Base-by-base conservation (phyloP, 2,329 filamentous ascomycete species). In the Diplodia mutila region DNA sequence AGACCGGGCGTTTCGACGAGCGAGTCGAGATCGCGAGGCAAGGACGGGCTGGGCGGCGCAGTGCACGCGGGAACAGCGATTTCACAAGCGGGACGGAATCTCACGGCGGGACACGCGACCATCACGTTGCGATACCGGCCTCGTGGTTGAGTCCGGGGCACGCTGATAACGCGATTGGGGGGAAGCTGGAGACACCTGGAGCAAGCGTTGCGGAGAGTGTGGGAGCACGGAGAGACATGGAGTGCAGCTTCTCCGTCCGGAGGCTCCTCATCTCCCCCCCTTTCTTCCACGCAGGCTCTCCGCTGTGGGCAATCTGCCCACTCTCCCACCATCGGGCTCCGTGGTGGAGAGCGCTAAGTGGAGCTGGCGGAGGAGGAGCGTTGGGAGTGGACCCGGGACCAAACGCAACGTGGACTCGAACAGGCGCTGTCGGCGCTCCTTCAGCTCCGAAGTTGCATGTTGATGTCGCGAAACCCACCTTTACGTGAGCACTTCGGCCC, bases 21-120 rank as follows among this genome's bases (percentile, higher is more conserved):
- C 11, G 42, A 23, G 61, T 55, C 23, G 39, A 48, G 66, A 55
- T 53, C n/a, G 39, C 37, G 18, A 65, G 34, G 55, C 27, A 67
- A 51, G 65, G 68, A 37, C 34, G 54, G 39, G 49, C 53, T 39
- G 42, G 65, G 39, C 63, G 69, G 69, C 65, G 67, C 59, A 63
- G 59, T 29, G 32, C 46, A n/a, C 59, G n/a, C 46, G 2, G 12
- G 18, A n/a, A 29, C 59, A 51, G 59, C 59, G 29, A 34, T 48
- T 16, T 32, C 59, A 51, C 42, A 16, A 16, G 59, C 59, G 46
- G 59, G 59, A 32, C 46, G 42, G 32, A 23, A 27, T n/a, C 23
- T 51, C 34, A 37, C 42, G 34, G 46, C 6, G 59, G 59, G 59
- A 63, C 59, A 63, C 29, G 59, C 59, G 42, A 39, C 42, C 32